Percentiles rank a stretch among this genome's conserved stretches.
phyloP scores from a whole-genome alignment of 2,329 filamentous ascomycete genomes.

The Phaeosphaeriaceae sp. region DNA sequence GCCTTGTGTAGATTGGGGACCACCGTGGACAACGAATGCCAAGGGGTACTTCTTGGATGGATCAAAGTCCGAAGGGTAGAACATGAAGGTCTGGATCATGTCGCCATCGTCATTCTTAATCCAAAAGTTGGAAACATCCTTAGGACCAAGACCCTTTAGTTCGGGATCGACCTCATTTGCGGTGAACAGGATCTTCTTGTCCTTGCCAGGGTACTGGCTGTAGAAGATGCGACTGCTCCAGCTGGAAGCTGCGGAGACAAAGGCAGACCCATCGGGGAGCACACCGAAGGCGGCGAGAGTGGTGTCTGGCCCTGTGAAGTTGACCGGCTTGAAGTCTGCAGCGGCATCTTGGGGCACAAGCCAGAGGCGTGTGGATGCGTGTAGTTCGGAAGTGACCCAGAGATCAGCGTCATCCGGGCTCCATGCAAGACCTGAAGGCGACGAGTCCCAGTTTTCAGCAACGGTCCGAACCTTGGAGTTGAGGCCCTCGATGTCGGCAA shows the following conservation, averaged over 20 bases:
- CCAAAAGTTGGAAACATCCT: slow-evolving; percentile 73
- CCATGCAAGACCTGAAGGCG: slow-evolving; percentile 36
- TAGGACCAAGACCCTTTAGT: slow-evolving; percentile 67
- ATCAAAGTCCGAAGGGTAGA: slow-evolving; percentile 71
- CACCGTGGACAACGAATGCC: slow-evolving; percentile 81
- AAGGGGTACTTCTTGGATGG: slow-evolving; percentile 76
- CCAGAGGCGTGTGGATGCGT: slow-evolving; percentile 56
- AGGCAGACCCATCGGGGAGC: slow-evolving; percentile 64
- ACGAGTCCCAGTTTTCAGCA: slow-evolving; percentile 45
- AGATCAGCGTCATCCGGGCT: slow-evolving; percentile 39
- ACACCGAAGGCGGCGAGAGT: slow-evolving; percentile 56
- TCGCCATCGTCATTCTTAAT: slow-evolving; percentile 67
- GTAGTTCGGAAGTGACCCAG: slow-evolving; percentile 41
- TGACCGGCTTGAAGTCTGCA: slow-evolving; percentile 52
- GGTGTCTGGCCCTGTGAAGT: slow-evolving; percentile 54
- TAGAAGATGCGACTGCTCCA: slow-evolving; percentile 46
- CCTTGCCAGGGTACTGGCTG: slow-evolving; percentile 29
- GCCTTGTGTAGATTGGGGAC: slow-evolving; percentile 76
- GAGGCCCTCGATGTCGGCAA: slow-evolving; percentile 41
- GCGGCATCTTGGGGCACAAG: slow-evolving; percentile 66
- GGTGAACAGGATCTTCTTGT: slow-evolving; percentile 57
- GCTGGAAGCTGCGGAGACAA: slow-evolving; percentile 38
- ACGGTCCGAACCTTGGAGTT: slow-evolving; percentile 33
- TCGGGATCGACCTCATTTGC: slow-evolving; percentile 71
- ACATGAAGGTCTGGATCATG: slow-evolving; percentile 69